Conservation (phyloP, 1,284 basidiomycete genomes). For the Rhodotorula sp. region DNA sequence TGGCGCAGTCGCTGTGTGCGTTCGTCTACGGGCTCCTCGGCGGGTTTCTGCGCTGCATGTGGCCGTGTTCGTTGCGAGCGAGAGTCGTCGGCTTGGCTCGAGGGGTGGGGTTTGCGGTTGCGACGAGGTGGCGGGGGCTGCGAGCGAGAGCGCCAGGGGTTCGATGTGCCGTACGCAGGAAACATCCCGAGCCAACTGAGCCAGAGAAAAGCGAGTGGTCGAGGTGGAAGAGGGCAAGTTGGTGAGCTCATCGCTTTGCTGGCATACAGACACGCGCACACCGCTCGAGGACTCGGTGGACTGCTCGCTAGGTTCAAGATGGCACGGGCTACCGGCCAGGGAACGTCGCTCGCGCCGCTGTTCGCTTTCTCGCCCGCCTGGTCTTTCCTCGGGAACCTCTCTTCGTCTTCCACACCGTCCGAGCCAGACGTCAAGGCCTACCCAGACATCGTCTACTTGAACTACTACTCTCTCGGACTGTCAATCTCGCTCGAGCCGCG, state of each 20-base stretch:
- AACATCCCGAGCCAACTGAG: background rate
- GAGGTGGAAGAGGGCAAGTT: background rate
- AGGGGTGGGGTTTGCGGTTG: background rate
- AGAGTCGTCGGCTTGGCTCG: background rate
- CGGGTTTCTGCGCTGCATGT: background rate
- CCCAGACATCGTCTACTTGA: constrained; percentile 77
- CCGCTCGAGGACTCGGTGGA: too few relatives aligned
- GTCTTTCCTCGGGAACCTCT: constrained; percentile 23
- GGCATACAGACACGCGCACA: background rate
- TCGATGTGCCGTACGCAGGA: background rate
- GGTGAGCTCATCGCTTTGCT: background rate
- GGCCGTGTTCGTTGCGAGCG: background rate
- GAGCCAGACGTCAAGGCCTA: constrained; percentile 71
- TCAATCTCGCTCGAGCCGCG: constrained; percentile 67
- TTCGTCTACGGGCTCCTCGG: background rate
- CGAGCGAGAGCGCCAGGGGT: constrained; percentile 9
- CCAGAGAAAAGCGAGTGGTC: background rate
- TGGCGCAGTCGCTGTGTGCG: background rate
- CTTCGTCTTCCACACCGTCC: constrained; percentile 11
- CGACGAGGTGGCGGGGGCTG: constrained; percentile 5
- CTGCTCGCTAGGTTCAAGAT: too few relatives aligned
- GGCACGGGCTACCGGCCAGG: background rate
- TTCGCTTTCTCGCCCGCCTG: constrained; percentile 4
- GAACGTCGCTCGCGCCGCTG: background rate
- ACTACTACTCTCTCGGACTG: constrained; percentile 71